Percentiles rank a stretch among this genome's conserved stretches.
phyloP scores from a whole-genome alignment of 2,329 filamentous ascomycete genomes.

The Arthrobotrys entomopaga region DNA sequence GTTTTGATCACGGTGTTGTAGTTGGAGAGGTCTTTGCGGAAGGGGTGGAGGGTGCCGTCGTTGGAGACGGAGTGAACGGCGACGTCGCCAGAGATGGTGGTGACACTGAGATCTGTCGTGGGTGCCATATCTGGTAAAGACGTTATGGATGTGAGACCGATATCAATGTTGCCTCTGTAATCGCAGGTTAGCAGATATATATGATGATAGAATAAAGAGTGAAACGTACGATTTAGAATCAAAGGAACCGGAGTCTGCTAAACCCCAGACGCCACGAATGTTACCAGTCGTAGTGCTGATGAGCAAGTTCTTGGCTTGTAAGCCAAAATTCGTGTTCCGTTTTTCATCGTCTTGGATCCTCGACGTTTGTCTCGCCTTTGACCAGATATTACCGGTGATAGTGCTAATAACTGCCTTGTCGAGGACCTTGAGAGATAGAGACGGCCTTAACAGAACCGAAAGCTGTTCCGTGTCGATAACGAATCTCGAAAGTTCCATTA shows the following conservation, averaged over 20 bases:
- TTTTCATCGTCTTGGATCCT: constrained; percentile 49
- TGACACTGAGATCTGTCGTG: constrained; percentile 35
- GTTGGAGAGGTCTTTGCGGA: constrained; percentile 41
- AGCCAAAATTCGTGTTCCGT: constrained; percentile 35
- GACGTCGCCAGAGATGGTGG: constrained; percentile 41
- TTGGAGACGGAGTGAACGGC: constrained; percentile 51
- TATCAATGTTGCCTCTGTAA: constrained; percentile 44
- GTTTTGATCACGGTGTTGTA: constrained; percentile 44
- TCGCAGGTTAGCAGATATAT: constrained; percentile 3
- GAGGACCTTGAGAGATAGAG: constrained; percentile 45
- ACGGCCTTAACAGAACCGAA: constrained; percentile 17
- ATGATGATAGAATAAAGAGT: neutral
- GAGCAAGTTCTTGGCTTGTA: constrained; percentile 42
- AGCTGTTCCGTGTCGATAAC: constrained; percentile 45
- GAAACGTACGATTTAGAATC: constrained; percentile 50
- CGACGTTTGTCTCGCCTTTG: constrained; percentile 23
- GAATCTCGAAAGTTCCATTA: constrained; percentile 25
- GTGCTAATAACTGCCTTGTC: constrained; percentile 41
- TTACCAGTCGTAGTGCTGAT: constrained; percentile 44
- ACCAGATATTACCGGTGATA: constrained; percentile 38
- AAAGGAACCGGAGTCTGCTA: constrained; percentile 38
- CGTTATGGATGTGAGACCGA: constrained; percentile 41
- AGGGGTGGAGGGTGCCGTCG: constrained; percentile 47
- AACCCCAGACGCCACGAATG: constrained; percentile 43
- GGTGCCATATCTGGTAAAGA: constrained; percentile 22